Conservation (phyloP, 2,329 filamentous ascomycete genomes). For the Amphichorda felina region DNA sequence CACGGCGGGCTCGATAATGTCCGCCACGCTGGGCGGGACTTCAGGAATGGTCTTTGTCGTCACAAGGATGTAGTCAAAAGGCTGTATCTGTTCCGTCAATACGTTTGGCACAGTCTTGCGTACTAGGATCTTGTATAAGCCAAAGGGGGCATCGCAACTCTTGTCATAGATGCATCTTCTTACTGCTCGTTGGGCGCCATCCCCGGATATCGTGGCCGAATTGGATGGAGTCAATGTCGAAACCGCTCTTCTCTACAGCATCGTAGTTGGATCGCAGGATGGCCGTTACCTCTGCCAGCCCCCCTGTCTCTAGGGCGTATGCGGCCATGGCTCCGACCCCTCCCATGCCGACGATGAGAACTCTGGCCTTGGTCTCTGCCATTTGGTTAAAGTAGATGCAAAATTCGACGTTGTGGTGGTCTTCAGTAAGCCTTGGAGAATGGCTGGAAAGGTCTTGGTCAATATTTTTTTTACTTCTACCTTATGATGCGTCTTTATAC, state of each 20-base stretch:
- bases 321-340: conserved; percentile 45
- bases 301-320: conserved; percentile 38
- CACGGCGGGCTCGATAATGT: conserved; percentile 39
- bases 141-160: background rate
- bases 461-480: too few relatives aligned
- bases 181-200: conserved; percentile 34
- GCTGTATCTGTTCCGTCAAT: background rate
- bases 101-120: conserved; percentile 34
- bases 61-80: conserved; percentile 43
- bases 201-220: conserved; percentile 35
- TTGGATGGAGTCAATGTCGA: conserved; percentile 41
- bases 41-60: conserved; percentile 49
- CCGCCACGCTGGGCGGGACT: conserved; percentile 30
- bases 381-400: too few relatives aligned
- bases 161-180: background rate
- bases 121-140: conserved; percentile 20
- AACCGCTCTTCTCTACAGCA: conserved; percentile 32
- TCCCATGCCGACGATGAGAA: conserved; percentile 42
- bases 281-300: conserved; percentile 36
- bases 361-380: conserved; percentile 12
- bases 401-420: too few relatives aligned
- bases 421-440: too few relatives aligned
- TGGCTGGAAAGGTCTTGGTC: too few relatives aligned
- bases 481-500: too few relatives aligned
- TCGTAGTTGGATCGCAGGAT: conserved; percentile 45